A percentile compares a stretch with the other conserved stretches of the same genome.
Evolutionary conservation across 208 protist genomes (phyloP).

Genomic region (Angomonas ambiguus): DNA sequence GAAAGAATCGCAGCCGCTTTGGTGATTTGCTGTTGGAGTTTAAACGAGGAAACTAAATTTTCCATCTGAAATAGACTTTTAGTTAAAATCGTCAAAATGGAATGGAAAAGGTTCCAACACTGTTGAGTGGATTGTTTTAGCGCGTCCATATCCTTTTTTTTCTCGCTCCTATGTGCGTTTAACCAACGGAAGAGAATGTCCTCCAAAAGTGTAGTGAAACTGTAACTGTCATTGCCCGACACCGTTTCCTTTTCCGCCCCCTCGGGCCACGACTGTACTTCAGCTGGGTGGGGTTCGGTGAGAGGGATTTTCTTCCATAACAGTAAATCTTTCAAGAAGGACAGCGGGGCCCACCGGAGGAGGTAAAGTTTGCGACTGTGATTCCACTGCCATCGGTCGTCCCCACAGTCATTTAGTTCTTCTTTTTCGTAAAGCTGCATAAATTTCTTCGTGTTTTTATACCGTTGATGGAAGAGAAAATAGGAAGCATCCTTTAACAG

Average conservation of each 20-base stretch:
- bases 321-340: slow-evolving; percentile 4
- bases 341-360: neutral
- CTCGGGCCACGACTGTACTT: too few species aligned
- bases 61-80: neutral
- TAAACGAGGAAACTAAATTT: neutral
- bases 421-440: neutral
- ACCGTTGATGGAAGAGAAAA: slow-evolving; percentile 2
- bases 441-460: neutral
- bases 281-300: too few species aligned
- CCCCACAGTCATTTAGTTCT: neutral
- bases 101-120: neutral
- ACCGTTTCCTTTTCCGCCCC: neutral
- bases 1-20: neutral
- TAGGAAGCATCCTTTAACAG: neutral
- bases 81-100: neutral
- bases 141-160: neutral
- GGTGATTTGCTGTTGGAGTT: neutral
- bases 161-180: slow-evolving; percentile 15
- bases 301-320: too few species aligned
- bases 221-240: too few species aligned
- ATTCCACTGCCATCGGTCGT: too few species aligned
- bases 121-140: neutral
- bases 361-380: neutral
- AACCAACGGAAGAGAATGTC: neutral
- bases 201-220: too few species aligned